These are phyloP conservation scores for Claviceps sp. DNA, from an alignment of 2,329 filamentous ascomycete genomes.

Conservation along the genomic window DNA sequence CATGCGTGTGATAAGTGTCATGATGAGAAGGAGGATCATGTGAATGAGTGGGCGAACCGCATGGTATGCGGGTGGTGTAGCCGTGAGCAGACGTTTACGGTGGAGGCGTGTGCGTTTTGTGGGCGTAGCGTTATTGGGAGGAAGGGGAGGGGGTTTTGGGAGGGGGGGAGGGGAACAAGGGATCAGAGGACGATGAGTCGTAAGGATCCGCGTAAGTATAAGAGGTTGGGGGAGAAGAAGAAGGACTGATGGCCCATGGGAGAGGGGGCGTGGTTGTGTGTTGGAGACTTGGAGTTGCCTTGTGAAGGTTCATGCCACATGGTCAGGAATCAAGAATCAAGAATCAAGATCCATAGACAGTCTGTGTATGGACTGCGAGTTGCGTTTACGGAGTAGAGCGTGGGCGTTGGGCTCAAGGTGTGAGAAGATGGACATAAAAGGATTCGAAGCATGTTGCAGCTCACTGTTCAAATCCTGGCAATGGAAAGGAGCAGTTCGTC, in stretches of 20 bases:
- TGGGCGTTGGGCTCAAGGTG: no score
- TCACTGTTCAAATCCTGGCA: no score
- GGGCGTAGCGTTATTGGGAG: conserved; percentile 53
- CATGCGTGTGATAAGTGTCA: conserved; percentile 62
- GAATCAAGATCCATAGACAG: no score
- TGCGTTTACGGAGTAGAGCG: no score
- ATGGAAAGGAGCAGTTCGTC: no score
- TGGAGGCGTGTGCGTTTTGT: conserved; percentile 64
- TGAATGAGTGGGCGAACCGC: conserved; percentile 67
- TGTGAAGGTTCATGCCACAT: no score
- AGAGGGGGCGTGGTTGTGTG: no score
- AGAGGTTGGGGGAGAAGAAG: conserved; percentile 33
- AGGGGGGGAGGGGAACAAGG: conserved; percentile 72
- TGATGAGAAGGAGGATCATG: conserved; percentile 55
- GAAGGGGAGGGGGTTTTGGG: conserved; percentile 65
- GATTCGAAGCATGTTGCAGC: no score
- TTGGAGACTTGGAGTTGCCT: no score
- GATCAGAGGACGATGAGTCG: conserved; percentile 58
- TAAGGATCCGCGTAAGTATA: conserved; percentile 64
- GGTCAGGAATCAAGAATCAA: no score
- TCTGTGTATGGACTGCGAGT: no score
- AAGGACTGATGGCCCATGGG: neutral
- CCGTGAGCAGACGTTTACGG: conserved; percentile 65
- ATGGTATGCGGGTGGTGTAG: conserved; percentile 77
- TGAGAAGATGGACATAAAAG: no score